Conservation (phyloP, 306 rosid genomes). For the Quercus dentata region DNA sequence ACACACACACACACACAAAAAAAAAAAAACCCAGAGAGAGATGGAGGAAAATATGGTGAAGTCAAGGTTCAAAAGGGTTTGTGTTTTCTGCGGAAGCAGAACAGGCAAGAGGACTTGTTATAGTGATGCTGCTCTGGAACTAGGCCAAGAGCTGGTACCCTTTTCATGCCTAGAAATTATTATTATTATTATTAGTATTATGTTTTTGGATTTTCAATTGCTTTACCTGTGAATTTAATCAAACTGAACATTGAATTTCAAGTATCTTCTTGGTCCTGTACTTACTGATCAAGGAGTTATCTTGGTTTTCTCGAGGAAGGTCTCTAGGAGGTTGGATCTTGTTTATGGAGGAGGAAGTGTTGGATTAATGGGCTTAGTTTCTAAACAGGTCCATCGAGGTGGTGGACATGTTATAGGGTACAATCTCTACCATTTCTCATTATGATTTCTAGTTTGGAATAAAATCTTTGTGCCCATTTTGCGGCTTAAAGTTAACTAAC, state of each 20-base stretch:
- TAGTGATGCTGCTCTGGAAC: constrained; percentile 28
- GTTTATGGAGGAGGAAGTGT: constrained; percentile 37
- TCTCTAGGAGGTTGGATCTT: constrained; percentile 26
- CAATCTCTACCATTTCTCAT: neutral
- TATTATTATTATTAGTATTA: no score
- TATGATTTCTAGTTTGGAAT: neutral
- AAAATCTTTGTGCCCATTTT: neutral
- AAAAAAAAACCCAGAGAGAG: no score
- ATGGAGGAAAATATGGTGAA: constrained; percentile 10
- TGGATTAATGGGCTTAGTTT: constrained; percentile 31
- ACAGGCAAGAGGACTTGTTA: constrained; percentile 25
- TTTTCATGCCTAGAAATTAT: no score
- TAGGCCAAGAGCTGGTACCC: constrained; percentile 26
- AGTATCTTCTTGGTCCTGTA: neutral
- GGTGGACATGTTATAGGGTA: constrained; percentile 35
- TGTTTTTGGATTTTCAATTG: neutral
- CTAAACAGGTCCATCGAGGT: constrained; percentile 30
- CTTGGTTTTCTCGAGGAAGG: constrained; percentile 12
- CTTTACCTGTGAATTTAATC: neutral
- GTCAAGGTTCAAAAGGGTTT: constrained; percentile 23
- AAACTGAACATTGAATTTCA: neutral
- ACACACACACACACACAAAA: no score
- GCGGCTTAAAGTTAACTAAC: neutral
- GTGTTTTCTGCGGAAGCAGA: constrained; percentile 36
- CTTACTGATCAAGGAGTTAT: neutral